Evolutionary conservation across 2,329 filamentous ascomycete species (phyloP).

Genomic region (Pseudogymnoascus sp.): DNA sequence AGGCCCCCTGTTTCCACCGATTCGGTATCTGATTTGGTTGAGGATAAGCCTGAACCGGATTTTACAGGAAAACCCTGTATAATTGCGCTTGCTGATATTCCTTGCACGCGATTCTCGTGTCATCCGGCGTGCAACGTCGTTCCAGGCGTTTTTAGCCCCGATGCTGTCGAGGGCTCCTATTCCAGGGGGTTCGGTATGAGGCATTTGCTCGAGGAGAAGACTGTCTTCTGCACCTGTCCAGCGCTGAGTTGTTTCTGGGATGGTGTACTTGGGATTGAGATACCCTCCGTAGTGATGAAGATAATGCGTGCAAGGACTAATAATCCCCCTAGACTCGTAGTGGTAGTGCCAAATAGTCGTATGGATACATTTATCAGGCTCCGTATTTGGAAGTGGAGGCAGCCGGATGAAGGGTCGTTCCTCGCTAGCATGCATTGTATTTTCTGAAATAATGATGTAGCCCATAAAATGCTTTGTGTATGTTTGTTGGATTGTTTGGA

Average conservation of each 20-base stretch:
- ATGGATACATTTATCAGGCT: background rate
- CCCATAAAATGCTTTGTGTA: background rate
- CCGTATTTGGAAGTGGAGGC: background rate
- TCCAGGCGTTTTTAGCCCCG: background rate
- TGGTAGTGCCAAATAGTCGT: background rate
- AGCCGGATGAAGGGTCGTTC: background rate
- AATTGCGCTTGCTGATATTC: background rate
- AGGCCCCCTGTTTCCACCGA: background rate
- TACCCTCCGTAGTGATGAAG: background rate
- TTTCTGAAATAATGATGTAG: background rate
- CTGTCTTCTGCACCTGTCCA: background rate
- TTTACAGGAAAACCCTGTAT: background rate
- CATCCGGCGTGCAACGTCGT: background rate
- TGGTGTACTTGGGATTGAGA: background rate
- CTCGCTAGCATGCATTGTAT: background rate
- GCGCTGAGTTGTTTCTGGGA: background rate
- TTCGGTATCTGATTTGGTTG: background rate
- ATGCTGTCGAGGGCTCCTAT: background rate
- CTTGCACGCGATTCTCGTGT: background rate
- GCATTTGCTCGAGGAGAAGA: background rate
- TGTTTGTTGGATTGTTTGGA: background rate
- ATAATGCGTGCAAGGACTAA: background rate
- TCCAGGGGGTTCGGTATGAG: background rate
- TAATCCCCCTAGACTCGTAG: background rate
- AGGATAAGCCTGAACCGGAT: background rate